Evolutionary conservation across 139 green algal genomes (phyloP), one percentile per base, ranked within the genome.

Genomic region (Micractinium sp.): DNA sequence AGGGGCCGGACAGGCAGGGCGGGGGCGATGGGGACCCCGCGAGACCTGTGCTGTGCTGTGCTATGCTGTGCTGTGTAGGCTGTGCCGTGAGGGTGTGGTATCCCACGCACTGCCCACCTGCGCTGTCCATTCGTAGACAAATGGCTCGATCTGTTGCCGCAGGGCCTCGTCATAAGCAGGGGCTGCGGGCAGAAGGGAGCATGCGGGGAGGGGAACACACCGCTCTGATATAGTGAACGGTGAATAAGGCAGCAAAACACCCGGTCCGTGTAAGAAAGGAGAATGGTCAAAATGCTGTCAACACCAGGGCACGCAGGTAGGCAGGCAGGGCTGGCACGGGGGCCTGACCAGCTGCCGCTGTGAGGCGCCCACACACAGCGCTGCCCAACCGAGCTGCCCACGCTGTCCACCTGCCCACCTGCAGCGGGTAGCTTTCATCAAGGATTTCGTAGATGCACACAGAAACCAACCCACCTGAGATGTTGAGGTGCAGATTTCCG

Each of bases 401-500:
- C 47, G n/a, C 47, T 5, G 9, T 9, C 9, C 47, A 9, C 47
- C 47, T 56, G 47, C 47, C n/a, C n/a, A n/a, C n/a, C n/a, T n/a
- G n/a, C n/a, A n/a, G n/a, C n/a, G n/a, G n/a, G n/a, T n/a, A n/a
- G n/a, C n/a, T n/a, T n/a, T n/a, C n/a, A n/a, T n/a, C n/a, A n/a
- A n/a, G n/a, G n/a, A n/a, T n/a, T n/a, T n/a, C n/a, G n/a, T n/a
- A n/a, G n/a, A n/a, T n/a, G n/a, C n/a, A n/a, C n/a, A n/a, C n/a
- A n/a, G n/a, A n/a, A n/a, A 56, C 29, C 31, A 31, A n/a, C 67
- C 71, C 31, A 77, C 83, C 67, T 4, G 95, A 97, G 22, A 99
- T 89, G 92, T 99, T 99, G 61, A 99, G 95, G 91, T 99, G 98
- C 61, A 99, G 92, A 92, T 99, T 99, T 84, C 96, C 96, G 85